Evolutionary conservation across 768 basidiomycete genomes (phyloP).

Genomic region (Amanita pseudoporphyria): DNA sequence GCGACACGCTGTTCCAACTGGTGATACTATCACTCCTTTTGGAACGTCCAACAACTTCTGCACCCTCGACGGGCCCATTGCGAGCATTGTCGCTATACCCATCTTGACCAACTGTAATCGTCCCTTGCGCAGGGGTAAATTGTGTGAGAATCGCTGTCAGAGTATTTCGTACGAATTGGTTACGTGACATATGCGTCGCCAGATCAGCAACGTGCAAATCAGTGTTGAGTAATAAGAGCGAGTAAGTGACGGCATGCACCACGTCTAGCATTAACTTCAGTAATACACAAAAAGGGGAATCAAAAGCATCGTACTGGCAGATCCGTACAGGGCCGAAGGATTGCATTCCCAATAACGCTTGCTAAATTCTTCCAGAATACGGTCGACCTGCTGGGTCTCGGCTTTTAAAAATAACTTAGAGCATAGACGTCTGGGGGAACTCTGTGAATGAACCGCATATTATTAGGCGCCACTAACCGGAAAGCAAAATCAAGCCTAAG

Average conservation of each 20-base stretch:
- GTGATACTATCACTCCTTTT: slow-evolving; percentile 79
- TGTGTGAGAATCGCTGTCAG: slow-evolving; percentile 79
- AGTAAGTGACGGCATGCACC: slow-evolving; percentile 93
- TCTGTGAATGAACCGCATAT: neutral
- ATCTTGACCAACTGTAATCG: slow-evolving; percentile 51
- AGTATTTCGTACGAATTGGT: slow-evolving; percentile 89
- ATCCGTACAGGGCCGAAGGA: slow-evolving; percentile 69
- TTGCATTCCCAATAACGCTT: slow-evolving; percentile 90
- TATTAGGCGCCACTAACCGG: slow-evolving; percentile 37
- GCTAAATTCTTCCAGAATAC: slow-evolving; percentile 90
- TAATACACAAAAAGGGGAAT: slow-evolving; percentile 2
- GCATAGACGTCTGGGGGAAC: slow-evolving; percentile 59
- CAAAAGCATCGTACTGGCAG: slow-evolving; percentile 52
- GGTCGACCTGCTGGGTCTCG: slow-evolving; percentile 96
- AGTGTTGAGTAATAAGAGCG: slow-evolving; percentile 89
- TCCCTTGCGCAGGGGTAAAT: slow-evolving; percentile 42
- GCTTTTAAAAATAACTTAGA: slow-evolving; percentile 89
- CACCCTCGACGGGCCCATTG: slow-evolving; percentile 23
- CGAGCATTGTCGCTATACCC: slow-evolving; percentile 43
- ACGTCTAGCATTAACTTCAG: slow-evolving; percentile 42
- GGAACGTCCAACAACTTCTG: slow-evolving; percentile 16
- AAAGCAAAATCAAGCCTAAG: slow-evolving; percentile 85
- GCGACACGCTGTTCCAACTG: slow-evolving; percentile 75
- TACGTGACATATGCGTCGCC: slow-evolving; percentile 79
- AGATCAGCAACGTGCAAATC: slow-evolving; percentile 96